Evolutionary conservation across 441 rosid species (phyloP).

Genomic region (Macaranga tanarius): DNA sequence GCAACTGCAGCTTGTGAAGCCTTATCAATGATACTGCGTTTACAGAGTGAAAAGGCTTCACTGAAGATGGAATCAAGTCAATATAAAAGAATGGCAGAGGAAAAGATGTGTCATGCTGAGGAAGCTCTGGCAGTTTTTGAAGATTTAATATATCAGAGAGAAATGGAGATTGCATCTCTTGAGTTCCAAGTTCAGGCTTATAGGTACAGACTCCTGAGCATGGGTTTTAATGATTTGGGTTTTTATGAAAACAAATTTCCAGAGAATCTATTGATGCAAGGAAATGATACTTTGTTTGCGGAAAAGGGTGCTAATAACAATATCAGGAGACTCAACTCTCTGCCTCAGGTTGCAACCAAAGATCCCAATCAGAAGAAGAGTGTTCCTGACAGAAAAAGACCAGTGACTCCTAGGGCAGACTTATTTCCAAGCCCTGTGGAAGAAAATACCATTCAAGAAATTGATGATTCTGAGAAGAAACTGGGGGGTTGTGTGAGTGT

Average conservation of each 20-base stretch:
- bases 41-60: conserved; percentile 80
- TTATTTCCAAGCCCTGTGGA: conserved; percentile 21
- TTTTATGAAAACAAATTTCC: conserved; percentile 36
- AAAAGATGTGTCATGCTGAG: conserved; percentile 77
- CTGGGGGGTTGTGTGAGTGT: conserved; percentile 17
- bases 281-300: conserved; percentile 30
- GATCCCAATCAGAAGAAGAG: conserved; percentile 26
- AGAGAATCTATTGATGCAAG: conserved; percentile 43
- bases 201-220: conserved; percentile 59
- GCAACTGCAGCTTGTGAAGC: conserved; percentile 79
- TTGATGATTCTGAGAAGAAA: conserved; percentile 28
- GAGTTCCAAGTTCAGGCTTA: conserved; percentile 84
- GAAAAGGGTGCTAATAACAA: conserved; percentile 24
- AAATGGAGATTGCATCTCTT: conserved; percentile 83
- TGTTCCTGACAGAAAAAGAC: conserved; percentile 23
- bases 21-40: conserved; percentile 75
- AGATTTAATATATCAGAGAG: conserved; percentile 73
- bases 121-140: conserved; percentile 64
- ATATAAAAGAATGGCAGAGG: conserved; percentile 88
- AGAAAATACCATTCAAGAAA: conserved; percentile 21
- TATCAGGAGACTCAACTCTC: conserved; percentile 40
- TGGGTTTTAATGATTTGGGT: conserved; percentile 61
- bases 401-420: conserved; percentile 17
- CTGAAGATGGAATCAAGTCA: conserved; percentile 86
- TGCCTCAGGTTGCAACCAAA: conserved; percentile 23